phyloP scores from a whole-genome alignment of 805 yeast species.

The Ogataea allantospora region DNA sequence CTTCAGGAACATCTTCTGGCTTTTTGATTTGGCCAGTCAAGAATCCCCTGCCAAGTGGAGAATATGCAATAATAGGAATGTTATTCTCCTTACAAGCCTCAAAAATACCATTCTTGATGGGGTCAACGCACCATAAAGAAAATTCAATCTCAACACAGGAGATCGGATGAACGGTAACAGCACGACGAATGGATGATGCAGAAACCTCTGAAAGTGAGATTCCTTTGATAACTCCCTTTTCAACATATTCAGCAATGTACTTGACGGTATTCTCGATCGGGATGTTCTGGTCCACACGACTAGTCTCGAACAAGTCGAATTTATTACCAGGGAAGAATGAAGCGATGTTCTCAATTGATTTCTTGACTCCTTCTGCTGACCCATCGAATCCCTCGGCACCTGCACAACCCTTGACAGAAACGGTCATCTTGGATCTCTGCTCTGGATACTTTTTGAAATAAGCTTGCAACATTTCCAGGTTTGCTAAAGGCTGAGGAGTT shows the following conservation, averaged over 20 bases:
- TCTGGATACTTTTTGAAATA: slow-evolving; percentile 62
- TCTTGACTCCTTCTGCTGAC: slow-evolving; percentile 43
- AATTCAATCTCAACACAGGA: slow-evolving; percentile 76
- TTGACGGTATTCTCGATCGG: slow-evolving; percentile 60
- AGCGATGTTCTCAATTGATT: slow-evolving; percentile 47
- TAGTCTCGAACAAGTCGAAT: slow-evolving; percentile 54
- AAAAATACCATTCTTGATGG: slow-evolving; percentile 60
- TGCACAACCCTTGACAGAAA: slow-evolving; percentile 69
- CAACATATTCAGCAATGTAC: slow-evolving; percentile 55
- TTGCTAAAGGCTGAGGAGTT: slow-evolving; percentile 32
- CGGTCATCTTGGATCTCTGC: slow-evolving; percentile 49
- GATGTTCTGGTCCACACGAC: slow-evolving; percentile 59
- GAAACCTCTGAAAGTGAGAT: slow-evolving; percentile 74
- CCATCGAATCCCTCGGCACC: slow-evolving; percentile 44
- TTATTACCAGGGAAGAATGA: slow-evolving; percentile 27
- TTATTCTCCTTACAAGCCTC: slow-evolving; percentile 53
- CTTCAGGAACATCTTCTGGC: slow-evolving; percentile 47
- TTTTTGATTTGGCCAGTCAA: slow-evolving; percentile 61
- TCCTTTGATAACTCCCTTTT: slow-evolving; percentile 64
- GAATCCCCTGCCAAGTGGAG: slow-evolving; percentile 80
- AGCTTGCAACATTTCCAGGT: slow-evolving; percentile 53
- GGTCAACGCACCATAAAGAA: slow-evolving; percentile 63
- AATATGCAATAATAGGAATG: slow-evolving; percentile 74
- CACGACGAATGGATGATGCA: slow-evolving; percentile 58
- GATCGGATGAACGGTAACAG: slow-evolving; percentile 55